Percentiles rank a stretch among this genome's conserved stretches.
Conservation (phyloP, 345 rosid genomes). For the Salix suchowensis region DNA sequence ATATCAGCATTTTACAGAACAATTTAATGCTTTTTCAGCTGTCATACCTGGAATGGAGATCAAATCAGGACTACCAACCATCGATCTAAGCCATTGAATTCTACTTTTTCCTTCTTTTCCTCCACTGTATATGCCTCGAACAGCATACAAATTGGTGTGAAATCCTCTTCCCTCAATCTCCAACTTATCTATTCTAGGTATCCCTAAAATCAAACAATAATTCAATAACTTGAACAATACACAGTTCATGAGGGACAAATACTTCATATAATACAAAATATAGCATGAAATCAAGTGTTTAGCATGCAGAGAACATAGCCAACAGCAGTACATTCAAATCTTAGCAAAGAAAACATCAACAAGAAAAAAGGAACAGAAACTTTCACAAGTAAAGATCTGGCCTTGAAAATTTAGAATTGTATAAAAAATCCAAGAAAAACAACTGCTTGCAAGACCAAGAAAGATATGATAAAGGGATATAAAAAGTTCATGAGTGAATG, state of each 20-base stretch:
- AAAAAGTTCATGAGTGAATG: not conserved
- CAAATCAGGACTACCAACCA: constrained; percentile 97
- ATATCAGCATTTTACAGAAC: not conserved
- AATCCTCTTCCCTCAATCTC: constrained; percentile 95
- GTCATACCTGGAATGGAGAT: constrained; percentile 80
- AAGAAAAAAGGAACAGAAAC: not conserved
- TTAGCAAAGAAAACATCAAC: not conserved
- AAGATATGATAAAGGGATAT: not conserved
- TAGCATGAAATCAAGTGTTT: not conserved
- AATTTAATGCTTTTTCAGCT: not conserved
- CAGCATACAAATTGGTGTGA: constrained; percentile 87
- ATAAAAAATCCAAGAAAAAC: not conserved
- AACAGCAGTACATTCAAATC: not conserved
- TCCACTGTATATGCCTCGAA: constrained; percentile 78
- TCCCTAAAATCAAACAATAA: constrained; percentile 39
- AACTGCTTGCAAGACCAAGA: not conserved
- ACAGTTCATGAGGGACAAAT: not conserved
- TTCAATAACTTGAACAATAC: not conserved
- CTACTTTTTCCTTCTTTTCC: constrained; percentile 96
- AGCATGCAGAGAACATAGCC: constrained; percentile 3
- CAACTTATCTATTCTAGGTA: constrained; percentile 80
- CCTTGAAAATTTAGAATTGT: not conserved
- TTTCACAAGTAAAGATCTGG: not conserved
- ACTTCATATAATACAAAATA: constrained; percentile 1
- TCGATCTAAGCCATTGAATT: constrained; percentile 94